Evolutionary conservation across 2,329 filamentous ascomycete species (phyloP), one percentile per base, ranked within the genome.

Genomic region (Penicillium sp.): DNA sequence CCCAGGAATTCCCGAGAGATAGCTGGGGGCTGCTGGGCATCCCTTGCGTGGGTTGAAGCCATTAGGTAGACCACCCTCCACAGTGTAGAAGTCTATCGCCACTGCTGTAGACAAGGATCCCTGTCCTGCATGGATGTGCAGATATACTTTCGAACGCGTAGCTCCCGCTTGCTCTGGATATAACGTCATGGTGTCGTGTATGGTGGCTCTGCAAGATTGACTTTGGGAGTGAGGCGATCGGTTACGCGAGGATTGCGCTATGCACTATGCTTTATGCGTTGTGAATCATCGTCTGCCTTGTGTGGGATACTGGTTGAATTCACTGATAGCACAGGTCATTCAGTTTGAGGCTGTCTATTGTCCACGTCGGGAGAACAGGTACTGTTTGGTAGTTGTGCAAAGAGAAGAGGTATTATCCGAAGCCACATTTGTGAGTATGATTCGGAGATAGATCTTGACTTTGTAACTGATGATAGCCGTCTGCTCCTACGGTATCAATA

Each of bases 51-150:
- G 7, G 6, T 31, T 31, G 44, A 39, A 18, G 33, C 33, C 52
- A 31, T 44, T 35, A 27, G 22, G 22, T 10, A n/a, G 39, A 43
- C 22, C 11, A 31, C 31, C 9, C 7, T 31, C 31, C 31, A 41
- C 18, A 36, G n/a, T 7, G 27, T 39, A 18, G 46, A 62, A 62
- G 57, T 62, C 54, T 58, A 62, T 60, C 51, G 22, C 49, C 36
- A n/a, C 50, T 53, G 27, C 41, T 39, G 41, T 27, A 60, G 51
- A 60, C 50, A 47, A 47, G 54, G 40, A 51, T 39, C 58, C 56
- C 54, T 31, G 55, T 51, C 46, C 51, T 66, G 64, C 64, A 64
- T 65, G 59, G 43, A 59, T 54, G 56, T 61, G 57, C 59, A 63
- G 46, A 49, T 35, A 24, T 14, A 19, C 9, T 10, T 11, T 35